A percentile compares a stretch with the other conserved stretches of the same genome.
Conservation (phyloP, 2,329 filamentous ascomycete species). For the Colletotrichum sp. region DNA sequence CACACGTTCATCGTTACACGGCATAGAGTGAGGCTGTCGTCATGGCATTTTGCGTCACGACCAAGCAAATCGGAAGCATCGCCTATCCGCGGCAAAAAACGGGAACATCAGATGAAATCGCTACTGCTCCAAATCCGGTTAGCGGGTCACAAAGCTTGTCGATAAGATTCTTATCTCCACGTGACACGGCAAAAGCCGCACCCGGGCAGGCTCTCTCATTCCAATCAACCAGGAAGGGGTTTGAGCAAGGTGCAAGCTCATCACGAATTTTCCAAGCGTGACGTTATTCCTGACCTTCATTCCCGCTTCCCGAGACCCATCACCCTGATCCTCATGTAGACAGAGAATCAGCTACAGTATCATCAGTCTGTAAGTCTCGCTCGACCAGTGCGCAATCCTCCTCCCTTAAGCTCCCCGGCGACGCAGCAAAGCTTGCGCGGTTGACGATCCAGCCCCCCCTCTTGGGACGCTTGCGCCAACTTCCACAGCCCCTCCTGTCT, state of each 20-base stretch:
- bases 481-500: background rate
- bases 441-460: slow-evolving; percentile 11
- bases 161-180: slow-evolving; percentile 10
- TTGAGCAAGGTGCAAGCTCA: slow-evolving; percentile 12
- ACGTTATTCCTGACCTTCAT: background rate
- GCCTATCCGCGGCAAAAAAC: background rate
- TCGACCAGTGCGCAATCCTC: background rate
- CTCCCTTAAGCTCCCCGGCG: background rate
- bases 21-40: background rate
- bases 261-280: slow-evolving; percentile 8
- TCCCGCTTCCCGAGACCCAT: background rate
- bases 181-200: slow-evolving; percentile 11
- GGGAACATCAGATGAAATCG: background rate
- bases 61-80: background rate
- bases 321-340: slow-evolving; percentile 14
- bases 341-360: background rate
- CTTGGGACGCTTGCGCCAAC: slow-evolving; percentile 3
- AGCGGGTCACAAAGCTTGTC: background rate
- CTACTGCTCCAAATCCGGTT: background rate
- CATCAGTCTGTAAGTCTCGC: slow-evolving; percentile 19
- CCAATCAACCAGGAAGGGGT: slow-evolving; percentile 15
- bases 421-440: slow-evolving; percentile 16
- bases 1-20: background rate
- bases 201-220: slow-evolving; percentile 1
- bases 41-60: background rate